Evolutionary conservation across 495 filamentous ascomycete genomes (phyloP), one percentile per base, ranked within the genome.

Genomic region (Penicillium chermesinum): DNA sequence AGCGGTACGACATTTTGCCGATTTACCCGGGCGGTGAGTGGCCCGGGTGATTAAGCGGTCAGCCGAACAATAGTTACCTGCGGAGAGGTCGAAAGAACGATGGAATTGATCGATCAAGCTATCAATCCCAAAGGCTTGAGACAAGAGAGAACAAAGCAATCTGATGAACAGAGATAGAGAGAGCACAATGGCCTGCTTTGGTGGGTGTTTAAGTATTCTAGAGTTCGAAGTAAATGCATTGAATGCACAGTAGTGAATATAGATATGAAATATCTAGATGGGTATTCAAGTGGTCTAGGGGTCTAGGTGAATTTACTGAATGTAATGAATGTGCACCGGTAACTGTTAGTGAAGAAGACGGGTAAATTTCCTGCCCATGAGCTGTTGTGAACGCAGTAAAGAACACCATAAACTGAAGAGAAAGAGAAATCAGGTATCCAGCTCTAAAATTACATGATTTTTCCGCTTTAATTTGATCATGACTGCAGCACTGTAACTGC

Each of bases 401-500:
- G n/a, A 57, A 58, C 49, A 61, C 46, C 58, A 48, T 57, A 40
- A 38, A 40, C 9, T 12, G 20, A 43, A 43, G 30, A 32, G 22
- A 33, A 16, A 44, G 7, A 44, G 48, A 59, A 51, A 47, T 56
- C 53, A 55, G 50, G 46, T 41, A 46, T 43, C 54, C 48, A 56
- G 54, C 51, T 58, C 46, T 64, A 63, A 50, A 63, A 60, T 55
- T 62, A 64, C 53, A 64, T 34, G 25, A 30, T 33, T 8, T 44
- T 36, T 44, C 35, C 27, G 9, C 27, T 18, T 44, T 21, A 35
- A 33, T 45, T 55, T 49, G 52, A 49, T 56, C 49, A 59, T 55
- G 49, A 59, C 64, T 72, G 69, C 64, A 94, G 63, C 48, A 89
- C 74, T 45, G 77, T 87, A 38, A 96, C 59, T 33, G 78, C 80